phyloP scores from a whole-genome alignment of 129 eudicot species.

The Mikania micrantha region DNA sequence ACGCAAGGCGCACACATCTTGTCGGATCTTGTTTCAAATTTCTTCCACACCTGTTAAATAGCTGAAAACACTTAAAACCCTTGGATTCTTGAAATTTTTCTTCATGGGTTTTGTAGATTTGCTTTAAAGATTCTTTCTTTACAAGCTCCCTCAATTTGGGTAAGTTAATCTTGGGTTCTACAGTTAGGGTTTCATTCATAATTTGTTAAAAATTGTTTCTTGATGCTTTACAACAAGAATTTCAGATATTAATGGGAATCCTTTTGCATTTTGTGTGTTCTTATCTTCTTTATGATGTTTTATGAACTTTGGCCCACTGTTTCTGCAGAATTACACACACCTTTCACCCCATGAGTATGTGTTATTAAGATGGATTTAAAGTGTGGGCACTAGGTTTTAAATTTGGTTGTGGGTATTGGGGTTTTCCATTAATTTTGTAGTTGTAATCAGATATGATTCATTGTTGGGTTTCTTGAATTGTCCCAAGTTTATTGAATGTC shows the following conservation, averaged over 20 bases:
- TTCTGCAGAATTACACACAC: constrained; percentile 7
- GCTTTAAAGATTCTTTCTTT: constrained; percentile 9
- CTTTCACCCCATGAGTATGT: neutral
- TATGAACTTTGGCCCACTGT: constrained; percentile 13
- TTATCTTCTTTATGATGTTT: constrained; percentile 10
- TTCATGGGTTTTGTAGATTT: constrained; percentile 10
- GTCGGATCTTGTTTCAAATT: neutral
- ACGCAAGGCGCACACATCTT: neutral
- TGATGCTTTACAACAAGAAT: constrained; percentile 7
- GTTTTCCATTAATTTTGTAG: neutral
- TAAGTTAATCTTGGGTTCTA: constrained; percentile 9
- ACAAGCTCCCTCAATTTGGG: constrained; percentile 12
- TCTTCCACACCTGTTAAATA: neutral
- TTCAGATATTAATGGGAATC: constrained; percentile 1
- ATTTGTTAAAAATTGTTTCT: constrained; percentile 10
- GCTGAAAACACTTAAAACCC: neutral
- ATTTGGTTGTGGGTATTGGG: constrained; percentile 2
- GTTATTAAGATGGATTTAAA: constrained; percentile 12
- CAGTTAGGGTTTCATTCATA: constrained; percentile 14
- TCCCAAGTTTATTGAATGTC: constrained; percentile 12
- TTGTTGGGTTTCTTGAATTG: constrained; percentile 12
- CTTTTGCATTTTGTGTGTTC: constrained; percentile 6
- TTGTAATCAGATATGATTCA: neutral
- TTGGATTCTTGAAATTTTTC: neutral
- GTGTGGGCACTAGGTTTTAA: constrained; percentile 16